Percentiles rank a stretch among this genome's conserved stretches.
Evolutionary conservation across 768 basidiomycete genomes (phyloP).

Genomic region (Gyrodon lividus): DNA sequence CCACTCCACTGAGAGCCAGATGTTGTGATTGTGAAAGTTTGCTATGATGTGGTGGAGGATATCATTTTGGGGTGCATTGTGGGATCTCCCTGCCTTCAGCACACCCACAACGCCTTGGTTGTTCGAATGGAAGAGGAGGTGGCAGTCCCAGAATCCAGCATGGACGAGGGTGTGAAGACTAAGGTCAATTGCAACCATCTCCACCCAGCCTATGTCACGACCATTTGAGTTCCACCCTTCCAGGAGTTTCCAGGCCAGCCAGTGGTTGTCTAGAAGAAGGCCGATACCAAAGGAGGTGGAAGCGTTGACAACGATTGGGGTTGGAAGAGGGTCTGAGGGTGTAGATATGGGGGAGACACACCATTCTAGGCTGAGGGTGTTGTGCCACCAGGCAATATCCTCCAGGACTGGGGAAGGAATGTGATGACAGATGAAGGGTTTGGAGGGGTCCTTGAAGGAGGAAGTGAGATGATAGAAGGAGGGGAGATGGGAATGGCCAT

Average conservation of each 20-base stretch:
- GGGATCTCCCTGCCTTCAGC: too few relatives aligned
- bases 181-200: slow-evolving; percentile 44
- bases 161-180: slow-evolving; percentile 33
- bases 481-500: slow-evolving; percentile 31
- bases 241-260: slow-evolving; percentile 39
- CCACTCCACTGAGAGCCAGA: too few relatives aligned
- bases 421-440: slow-evolving; percentile 10
- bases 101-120: slow-evolving; percentile 37
- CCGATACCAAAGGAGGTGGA: slow-evolving; percentile 42
- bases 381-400: slow-evolving; percentile 31
- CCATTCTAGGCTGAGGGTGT: background rate
- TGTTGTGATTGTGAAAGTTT: too few relatives aligned
- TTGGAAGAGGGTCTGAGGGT: background rate
- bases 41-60: too few relatives aligned
- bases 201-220: slow-evolving; percentile 42
- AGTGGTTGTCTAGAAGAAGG: slow-evolving; percentile 30
- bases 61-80: too few relatives aligned
- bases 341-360: background rate
- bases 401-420: slow-evolving; percentile 13
- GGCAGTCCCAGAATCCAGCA: slow-evolving; percentile 14
- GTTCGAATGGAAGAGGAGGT: slow-evolving; percentile 37
- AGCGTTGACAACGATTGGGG: slow-evolving; percentile 37
- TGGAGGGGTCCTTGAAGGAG: slow-evolving; percentile 17
- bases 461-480: slow-evolving; percentile 29
- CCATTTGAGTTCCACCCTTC: slow-evolving; percentile 28